phyloP scores from a whole-genome alignment of 169 alveolate genomes.

The Plasmodium berghei region DNA sequence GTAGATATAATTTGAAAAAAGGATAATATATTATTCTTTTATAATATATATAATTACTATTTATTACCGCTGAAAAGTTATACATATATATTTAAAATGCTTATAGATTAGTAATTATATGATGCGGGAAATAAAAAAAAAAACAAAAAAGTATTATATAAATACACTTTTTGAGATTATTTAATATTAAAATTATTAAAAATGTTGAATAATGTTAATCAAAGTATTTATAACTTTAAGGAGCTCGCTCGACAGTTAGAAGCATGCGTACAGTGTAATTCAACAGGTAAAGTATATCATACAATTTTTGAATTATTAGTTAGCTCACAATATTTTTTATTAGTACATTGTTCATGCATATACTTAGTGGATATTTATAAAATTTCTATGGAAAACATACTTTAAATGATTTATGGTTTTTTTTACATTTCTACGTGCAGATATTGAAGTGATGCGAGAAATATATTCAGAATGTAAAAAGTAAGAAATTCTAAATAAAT shows the following conservation, averaged over 20 bases:
- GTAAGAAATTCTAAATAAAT: constrained; percentile 20
- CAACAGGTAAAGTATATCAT: constrained; percentile 28
- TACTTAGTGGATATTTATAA: too few species aligned
- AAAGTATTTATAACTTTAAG: constrained; percentile 44
- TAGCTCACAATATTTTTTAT: too few species aligned
- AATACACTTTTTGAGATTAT: background rate
- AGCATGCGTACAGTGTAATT: constrained; percentile 50
- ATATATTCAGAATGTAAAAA: constrained; percentile 69
- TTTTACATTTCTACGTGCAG: constrained; percentile 34
- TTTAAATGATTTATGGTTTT: background rate
- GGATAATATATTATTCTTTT: background rate
- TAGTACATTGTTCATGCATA: too few species aligned
- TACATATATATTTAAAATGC: background rate
- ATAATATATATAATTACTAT: background rate
- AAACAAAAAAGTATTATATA: background rate
- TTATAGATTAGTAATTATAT: background rate
- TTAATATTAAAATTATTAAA: background rate
- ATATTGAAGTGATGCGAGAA: constrained; percentile 70
- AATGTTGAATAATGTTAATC: constrained; percentile 63
- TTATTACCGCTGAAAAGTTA: background rate
- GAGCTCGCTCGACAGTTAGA: constrained; percentile 71
- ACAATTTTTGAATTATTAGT: too few species aligned
- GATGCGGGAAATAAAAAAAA: background rate
- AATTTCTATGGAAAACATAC: too few species aligned
- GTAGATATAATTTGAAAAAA: background rate